These are phyloP conservation scores for Begonia fuchsioides DNA, from an alignment of 306 rosid genomes.

Conservation along the genomic window DNA sequence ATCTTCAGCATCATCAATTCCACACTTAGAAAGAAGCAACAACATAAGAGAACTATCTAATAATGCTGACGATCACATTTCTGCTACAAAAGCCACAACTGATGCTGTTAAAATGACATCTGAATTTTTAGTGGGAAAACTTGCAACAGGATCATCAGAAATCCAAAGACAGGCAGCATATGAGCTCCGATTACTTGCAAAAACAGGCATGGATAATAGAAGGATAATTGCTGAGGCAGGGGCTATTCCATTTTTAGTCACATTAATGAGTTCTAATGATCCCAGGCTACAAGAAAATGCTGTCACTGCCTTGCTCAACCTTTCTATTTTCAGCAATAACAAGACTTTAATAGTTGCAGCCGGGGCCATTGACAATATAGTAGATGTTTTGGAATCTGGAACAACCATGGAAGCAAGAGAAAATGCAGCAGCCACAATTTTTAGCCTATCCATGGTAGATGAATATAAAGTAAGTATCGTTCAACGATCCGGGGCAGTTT, in stretches of 20 bases:
- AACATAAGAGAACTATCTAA: conserved; percentile 19
- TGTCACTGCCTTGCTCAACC: conserved; percentile 74
- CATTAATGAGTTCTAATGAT: conserved; percentile 45
- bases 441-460: conserved; percentile 61
- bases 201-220: conserved; percentile 65
- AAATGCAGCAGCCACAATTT: conserved; percentile 81
- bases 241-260: conserved; percentile 74
- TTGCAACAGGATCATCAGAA: conserved; percentile 80
- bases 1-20: conserved; percentile 15
- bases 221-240: conserved; percentile 84
- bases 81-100: conserved; percentile 45
- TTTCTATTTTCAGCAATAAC: conserved; percentile 74
- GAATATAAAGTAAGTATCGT: conserved; percentile 67
- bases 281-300: conserved; percentile 84
- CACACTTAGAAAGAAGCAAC: conserved; percentile 22
- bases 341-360: conserved; percentile 75
- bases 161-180: conserved; percentile 86
- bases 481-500: conserved; percentile 40
- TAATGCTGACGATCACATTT: conserved; percentile 46
- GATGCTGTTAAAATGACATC: conserved; percentile 89
- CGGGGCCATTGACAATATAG: conserved; percentile 62
- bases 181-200: conserved; percentile 68
- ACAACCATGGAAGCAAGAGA: conserved; percentile 79
- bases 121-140: conserved; percentile 81
- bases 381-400: conserved; percentile 57